Evolutionary conservation across 495 filamentous ascomycete genomes (phyloP), one percentile per base, ranked within the genome.

Genomic region (Sphaerosporella brunnea): DNA sequence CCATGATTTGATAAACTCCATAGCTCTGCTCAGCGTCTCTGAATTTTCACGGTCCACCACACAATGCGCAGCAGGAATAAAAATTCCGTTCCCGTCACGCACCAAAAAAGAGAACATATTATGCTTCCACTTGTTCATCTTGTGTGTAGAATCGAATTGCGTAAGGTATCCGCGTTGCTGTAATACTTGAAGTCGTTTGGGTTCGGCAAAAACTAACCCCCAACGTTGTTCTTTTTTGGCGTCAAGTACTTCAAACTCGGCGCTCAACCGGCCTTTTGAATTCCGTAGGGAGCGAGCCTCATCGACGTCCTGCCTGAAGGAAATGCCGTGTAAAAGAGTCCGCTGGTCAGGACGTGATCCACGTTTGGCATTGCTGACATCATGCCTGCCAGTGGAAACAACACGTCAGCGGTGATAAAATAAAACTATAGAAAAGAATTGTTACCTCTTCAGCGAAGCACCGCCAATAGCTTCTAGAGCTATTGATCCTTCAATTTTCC

Each of bases 141-240:
- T 50, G 25, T 37, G 16, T 1, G 39, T 50, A 2, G 39, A 50
- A n/a, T 50, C 38, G 18, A 50, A 50, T 13, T 43, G 11, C 2
- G 26, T 50, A 5, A 50, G 35, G n/a, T 15, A 23, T 26, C 25
- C 38, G 2, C 24, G 30, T 23, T 35, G 15, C 5, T 8, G 30
- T 3, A 50, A n/a, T 0, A 15, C 26, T 2, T 44, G 40, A 24
- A 44, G 16, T 20, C 40, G 9, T 0, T 19, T 8, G 9, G 40
- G 40, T 20, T 44, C 3, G 7, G 28, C 28, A 32, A 32, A 32
- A 13, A 5, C 5, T 5, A 32, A 13, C 13, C 28, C 28, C 28
- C 28, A 32, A 32, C 28, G 28, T 5, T 5, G 28, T 13, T 5
- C 28, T 5, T 13, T 13, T 13, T 32, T 13, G 7, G 28, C 28